Evolutionary conservation across 2,329 filamentous ascomycete genomes (phyloP), one percentile per base, ranked within the genome.

Genomic region (Phoma sp.): DNA sequence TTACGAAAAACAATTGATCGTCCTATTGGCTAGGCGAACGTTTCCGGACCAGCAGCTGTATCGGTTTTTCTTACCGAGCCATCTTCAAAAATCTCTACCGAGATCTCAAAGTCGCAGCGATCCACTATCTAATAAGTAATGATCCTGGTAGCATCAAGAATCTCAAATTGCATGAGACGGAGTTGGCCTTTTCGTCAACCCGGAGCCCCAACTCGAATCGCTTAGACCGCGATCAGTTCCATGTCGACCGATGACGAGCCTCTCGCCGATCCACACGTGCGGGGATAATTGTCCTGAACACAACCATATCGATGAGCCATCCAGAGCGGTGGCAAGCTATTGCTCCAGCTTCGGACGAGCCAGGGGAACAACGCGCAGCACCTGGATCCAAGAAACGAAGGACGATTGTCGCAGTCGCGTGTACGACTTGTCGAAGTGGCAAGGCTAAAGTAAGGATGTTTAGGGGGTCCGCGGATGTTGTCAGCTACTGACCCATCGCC

Each of bases 281-380:
- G 46, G 52, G 46, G 42, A 46, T 50, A 41, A 37, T 29, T 23
- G 30, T 25, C 32, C 9, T 13, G 7, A 44, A 18, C 9, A 27
- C 47, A 46, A 41, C 42, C 49, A 27, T 39, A 30, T 29, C 53
- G 40, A 67, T 67, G 64, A 61, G 65, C 13, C 48, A 44, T 52
- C 38, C 61, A 40, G 64, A 66, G 39, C 58, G 64, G 53, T 67
- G 63, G 63, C 43, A 66, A 50, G 52, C 47, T 39, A 67, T 67
- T 35, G 65, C 65, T 22, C 65, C 65, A 10, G 65, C 63, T 40
- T 60, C 65, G 37, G 63, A 61, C 39, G 60, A 67, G 49, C 57
- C 60, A 7, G 60, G 60, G 14, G 56, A 59, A 49, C 63, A 64
- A 41, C 61, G 63, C 23, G 39, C 49, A 24, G 36, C 59, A 23